Evolutionary conservation across 768 basidiomycete genomes (phyloP), one percentile per base, ranked within the genome.

Genomic region (Kwoniella botswanensis): DNA sequence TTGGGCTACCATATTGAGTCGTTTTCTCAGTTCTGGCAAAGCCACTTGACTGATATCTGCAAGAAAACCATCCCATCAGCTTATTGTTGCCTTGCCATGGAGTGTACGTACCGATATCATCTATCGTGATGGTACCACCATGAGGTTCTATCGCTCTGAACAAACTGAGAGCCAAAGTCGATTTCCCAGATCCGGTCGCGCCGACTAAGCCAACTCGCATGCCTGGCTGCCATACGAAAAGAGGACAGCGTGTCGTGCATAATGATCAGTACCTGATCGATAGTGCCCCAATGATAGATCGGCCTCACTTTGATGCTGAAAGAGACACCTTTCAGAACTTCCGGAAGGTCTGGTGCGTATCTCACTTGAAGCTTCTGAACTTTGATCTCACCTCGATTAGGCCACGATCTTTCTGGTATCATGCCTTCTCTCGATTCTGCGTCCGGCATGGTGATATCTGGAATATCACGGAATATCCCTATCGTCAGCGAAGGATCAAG

Each of bases 1-100:
- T 69, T 84, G 83, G 10, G 79, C 79, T 18, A 84, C 79, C 71
- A 82, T 82, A 21, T 80, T 80, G 22, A 84, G 58, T 42, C 79
- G 73, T 9, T 73, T 72, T 54, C 83, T 62, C 22, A 84, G 68
- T 26, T 79, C 76, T 9, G 71, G 67, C 52, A 83, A 65, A 5
- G 74, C 57, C 0, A 83, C 53, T 10, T 58, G 46, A 4, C 54
- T 17, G 62, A 80, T 82, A 67, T 79, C 82, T 74, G 41, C 24
- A 41, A 35, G 41, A 12, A 9, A 58, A 68, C 13, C 59, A 46
- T 10, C 35, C 7, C 35, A 59, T 68, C 29, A 68, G 67, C 35
- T 58, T 5, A 7, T 35, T 35, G 35, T 35, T 35, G 7, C 35
- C 5, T 35, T 63, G 42, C 11, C 18, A 60, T 21, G 35, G n/a